A percentile compares a stretch with the other conserved stretches of the same genome.
Conservation (phyloP, 768 basidiomycete genomes). For the Tulasnella sp. region DNA sequence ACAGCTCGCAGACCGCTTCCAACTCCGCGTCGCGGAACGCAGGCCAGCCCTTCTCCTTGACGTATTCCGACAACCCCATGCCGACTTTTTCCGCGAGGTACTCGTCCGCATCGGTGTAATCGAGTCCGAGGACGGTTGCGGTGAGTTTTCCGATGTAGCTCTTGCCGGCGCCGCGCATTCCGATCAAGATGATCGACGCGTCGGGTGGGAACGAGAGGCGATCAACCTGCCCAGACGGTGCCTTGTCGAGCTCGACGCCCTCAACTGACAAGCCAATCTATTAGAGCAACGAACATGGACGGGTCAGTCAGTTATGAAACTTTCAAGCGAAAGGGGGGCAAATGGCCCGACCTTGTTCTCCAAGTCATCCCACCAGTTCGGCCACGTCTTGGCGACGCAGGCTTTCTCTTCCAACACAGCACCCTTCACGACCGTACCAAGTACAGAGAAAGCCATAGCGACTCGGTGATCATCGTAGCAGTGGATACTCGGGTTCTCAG, state of each 20-base stretch:
- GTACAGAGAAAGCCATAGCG: slow-evolving; percentile 95
- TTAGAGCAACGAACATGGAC: neutral
- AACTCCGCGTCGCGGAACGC: slow-evolving; percentile 83
- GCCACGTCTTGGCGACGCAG: slow-evolving; percentile 99
- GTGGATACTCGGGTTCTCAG: slow-evolving; percentile 71
- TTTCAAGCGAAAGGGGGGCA: neutral
- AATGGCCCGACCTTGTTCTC: slow-evolving; percentile 70
- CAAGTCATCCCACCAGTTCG: slow-evolving; percentile 99
- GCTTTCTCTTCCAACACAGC: slow-evolving; percentile 91
- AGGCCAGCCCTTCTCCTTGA: slow-evolving; percentile 78
- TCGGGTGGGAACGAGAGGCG: slow-evolving; percentile 39
- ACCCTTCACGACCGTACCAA: slow-evolving; percentile 66
- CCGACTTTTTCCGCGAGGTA: slow-evolving; percentile 64
- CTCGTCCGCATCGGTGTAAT: slow-evolving; percentile 78
- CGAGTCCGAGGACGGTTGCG: slow-evolving; percentile 64
- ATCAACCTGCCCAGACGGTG: slow-evolving; percentile 37
- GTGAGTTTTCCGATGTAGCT: slow-evolving; percentile 80
- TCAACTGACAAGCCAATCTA: slow-evolving; percentile 86
- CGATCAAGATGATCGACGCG: slow-evolving; percentile 72
- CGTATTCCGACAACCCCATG: slow-evolving; percentile 66
- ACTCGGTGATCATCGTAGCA: slow-evolving; percentile 99
- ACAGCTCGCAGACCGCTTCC: slow-evolving; percentile 61
- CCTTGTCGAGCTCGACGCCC: slow-evolving; percentile 68
- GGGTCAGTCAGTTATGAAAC: neutral
- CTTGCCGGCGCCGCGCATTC: slow-evolving; percentile 98